phyloP scores from a whole-genome alignment of 345 rosid species.

The Sisymbrium irio region DNA sequence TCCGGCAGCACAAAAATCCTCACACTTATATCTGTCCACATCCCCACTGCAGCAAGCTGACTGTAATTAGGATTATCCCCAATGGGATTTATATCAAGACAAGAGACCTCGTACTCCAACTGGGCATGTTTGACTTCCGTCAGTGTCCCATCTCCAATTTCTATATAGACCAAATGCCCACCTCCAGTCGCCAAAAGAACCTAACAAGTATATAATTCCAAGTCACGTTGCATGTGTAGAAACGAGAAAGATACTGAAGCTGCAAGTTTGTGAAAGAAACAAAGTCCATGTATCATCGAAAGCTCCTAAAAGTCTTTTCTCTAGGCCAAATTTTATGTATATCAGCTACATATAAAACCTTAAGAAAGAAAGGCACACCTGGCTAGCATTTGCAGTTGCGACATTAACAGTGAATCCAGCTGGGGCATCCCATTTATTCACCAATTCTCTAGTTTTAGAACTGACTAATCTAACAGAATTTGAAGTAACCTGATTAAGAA shows the following conservation, averaged over 20 bases:
- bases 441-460: constrained; percentile 66
- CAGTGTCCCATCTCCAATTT: constrained; percentile 80
- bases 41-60: constrained; percentile 93
- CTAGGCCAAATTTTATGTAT: not conserved
- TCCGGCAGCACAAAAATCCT: constrained; percentile 76
- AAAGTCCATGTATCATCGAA: not conserved
- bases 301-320: not conserved
- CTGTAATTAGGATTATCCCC: constrained; percentile 72
- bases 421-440: constrained; percentile 79
- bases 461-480: constrained; percentile 78
- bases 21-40: constrained; percentile 97
- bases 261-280: not conserved
- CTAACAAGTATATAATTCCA: constrained; percentile 38
- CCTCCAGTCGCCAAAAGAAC: constrained; percentile 95
- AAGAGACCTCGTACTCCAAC: constrained; percentile 85
- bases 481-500: constrained; percentile 69
- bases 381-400: constrained; percentile 89
- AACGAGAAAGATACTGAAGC: not conserved
- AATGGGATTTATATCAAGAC: constrained; percentile 90
- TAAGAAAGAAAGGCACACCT: constrained; percentile 47
- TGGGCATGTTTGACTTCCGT: constrained; percentile 64
- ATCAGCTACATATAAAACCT: not conserved
- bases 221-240: constrained; percentile 11
- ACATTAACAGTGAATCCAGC: constrained; percentile 79
- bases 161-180: constrained; percentile 87